phyloP scores from a whole-genome alignment of 2,329 filamentous ascomycete species.

The Gremmenia infestans region DNA sequence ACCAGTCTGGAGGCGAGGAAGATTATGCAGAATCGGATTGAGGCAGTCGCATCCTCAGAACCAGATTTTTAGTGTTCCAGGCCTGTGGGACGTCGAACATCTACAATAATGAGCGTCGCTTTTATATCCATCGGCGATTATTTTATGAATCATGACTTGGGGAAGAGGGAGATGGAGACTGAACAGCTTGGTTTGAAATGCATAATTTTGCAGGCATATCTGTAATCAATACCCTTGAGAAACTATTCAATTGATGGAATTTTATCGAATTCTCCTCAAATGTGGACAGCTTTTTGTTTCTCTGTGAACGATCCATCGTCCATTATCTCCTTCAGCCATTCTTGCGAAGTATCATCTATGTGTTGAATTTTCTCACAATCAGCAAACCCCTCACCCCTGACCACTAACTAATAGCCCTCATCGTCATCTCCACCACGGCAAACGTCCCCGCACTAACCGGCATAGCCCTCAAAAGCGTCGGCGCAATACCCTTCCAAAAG shows the following conservation, averaged over 20 bases:
- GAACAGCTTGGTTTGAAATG: no score
- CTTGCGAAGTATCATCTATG: background rate
- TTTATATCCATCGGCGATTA: no score
- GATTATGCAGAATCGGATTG: slow-evolving; percentile 62
- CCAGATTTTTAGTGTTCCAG: background rate
- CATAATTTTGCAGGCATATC: no score
- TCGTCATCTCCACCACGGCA: slow-evolving; percentile 69
- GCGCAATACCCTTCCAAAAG: slow-evolving; percentile 93
- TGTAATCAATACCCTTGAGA: no score
- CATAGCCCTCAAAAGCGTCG: slow-evolving; percentile 90
- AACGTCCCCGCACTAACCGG: slow-evolving; percentile 98
- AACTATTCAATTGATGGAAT: no score
- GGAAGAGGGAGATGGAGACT: no score
- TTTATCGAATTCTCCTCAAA: no score
- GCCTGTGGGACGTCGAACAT: no score
- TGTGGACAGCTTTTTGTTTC: no score
- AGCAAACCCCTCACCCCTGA: background rate
- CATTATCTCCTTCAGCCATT: background rate
- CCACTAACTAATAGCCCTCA: slow-evolving; percentile 52
- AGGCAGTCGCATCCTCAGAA: slow-evolving; percentile 34
- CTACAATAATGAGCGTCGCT: no score
- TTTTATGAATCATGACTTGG: no score
- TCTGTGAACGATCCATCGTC: no score
- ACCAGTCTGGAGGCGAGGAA: slow-evolving; percentile 60
- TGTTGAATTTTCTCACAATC: background rate